Percentiles rank a stretch among this genome's conserved stretches.
Evolutionary conservation across 2,329 filamentous ascomycete genomes (phyloP).

Genomic region (Colletotrichum sp.): DNA sequence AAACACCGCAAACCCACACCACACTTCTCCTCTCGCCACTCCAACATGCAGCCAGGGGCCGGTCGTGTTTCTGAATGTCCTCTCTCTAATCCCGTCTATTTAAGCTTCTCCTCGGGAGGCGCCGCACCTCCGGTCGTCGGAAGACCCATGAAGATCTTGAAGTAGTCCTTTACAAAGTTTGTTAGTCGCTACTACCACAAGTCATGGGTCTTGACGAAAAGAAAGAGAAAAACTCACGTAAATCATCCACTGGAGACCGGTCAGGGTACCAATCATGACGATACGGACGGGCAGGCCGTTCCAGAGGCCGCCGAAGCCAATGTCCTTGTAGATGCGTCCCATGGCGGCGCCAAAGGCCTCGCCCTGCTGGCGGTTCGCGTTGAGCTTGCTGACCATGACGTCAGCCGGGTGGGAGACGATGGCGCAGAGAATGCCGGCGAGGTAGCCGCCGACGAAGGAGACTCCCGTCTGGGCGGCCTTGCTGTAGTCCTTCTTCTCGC

Average conservation of each 20-base stretch:
- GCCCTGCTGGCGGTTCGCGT: constrained; percentile 75
- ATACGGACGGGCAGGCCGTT: constrained; percentile 85
- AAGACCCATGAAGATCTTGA: constrained; percentile 89
- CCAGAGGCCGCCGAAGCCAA: constrained; percentile 89
- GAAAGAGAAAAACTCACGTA: constrained; percentile 59
- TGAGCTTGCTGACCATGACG: constrained; percentile 93
- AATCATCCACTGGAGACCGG: constrained; percentile 92
- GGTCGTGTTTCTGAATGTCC: not conserved
- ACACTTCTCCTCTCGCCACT: not conserved
- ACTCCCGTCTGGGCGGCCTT: constrained; percentile 85
- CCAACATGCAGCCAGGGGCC: not conserved
- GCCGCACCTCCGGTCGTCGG: constrained; percentile 78
- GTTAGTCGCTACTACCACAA: constrained; percentile 18
- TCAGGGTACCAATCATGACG: constrained; percentile 85
- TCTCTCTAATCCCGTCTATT: constrained; percentile 23
- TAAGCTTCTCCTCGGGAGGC: constrained; percentile 53
- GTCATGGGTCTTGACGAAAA: not conserved
- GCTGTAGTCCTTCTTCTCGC: constrained; percentile 78
- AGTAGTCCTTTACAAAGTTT: constrained; percentile 65
- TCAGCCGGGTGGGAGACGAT: constrained; percentile 81
- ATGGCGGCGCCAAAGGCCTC: constrained; percentile 81
- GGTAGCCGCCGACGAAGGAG: constrained; percentile 82
- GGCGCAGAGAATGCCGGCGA: constrained; percentile 88
- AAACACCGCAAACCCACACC: not conserved
- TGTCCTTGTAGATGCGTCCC: constrained; percentile 81